Base-by-base conservation (phyloP, 352 stramenopile species). In the Pythium guiyangense region DNA sequence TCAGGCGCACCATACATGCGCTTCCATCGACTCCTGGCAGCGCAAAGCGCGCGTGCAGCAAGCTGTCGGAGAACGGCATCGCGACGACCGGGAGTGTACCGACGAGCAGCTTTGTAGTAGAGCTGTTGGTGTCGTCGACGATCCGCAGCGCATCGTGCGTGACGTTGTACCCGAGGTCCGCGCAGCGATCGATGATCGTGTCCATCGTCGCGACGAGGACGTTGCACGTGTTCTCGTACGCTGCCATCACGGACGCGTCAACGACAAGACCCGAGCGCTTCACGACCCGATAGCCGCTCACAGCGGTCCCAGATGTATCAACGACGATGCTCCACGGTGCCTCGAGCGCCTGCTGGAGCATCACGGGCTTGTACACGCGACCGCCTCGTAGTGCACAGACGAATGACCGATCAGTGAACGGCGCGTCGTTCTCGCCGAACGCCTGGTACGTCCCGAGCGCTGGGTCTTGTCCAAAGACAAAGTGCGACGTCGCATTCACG, bases 1-100 rank as follows among this genome's bases (percentile, higher is more conserved):
- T 25, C 4, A 76, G 46, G 1, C 65, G 61, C 40, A 69, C 64
- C 27, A 68, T 39, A 54, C 69, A 77, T 4, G 65, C 69, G 12
- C 44, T 47, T 12, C 69, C 66, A 18, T 77, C 63, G 31, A 10
- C 58, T 0, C 57, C 51, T 12, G 69, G 69, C 8, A 72, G 64
- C 10, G 47, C 58, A 40, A 56, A 68, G 4, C 57, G 57, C 0
- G 54, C 47, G 22, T 58, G 48, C 18, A 46, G 39, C 2, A 34
- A 52, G 46, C 66, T 73, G 54, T 74, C 69, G 60, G 63, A 72
- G 50, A 53, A 72, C 12, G 69, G 69, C 62, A 72, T 57, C 54
- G 72, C 63, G 22, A 74, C 8, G 5, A 77, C 52, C 3, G 69
- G 66, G 15, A 77, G 43, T 2, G 69, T 56, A 0, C 52, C 27